Evolutionary conservation across 2,329 filamentous ascomycete genomes (phyloP), one percentile per base, ranked within the genome.

Genomic region (Proliferodiscus dingleyae): DNA sequence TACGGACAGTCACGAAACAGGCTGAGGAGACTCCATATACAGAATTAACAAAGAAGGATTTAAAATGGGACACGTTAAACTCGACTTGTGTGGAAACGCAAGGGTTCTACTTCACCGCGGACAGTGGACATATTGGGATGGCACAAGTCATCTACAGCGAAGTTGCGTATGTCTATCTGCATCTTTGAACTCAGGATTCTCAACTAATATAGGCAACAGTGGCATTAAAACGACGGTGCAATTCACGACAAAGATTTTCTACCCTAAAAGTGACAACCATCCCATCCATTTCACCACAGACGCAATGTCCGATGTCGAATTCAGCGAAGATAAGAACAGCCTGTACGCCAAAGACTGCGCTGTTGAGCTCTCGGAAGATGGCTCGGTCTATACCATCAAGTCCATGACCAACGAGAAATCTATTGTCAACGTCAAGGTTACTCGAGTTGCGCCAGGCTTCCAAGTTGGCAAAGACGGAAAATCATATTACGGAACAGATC

Each of bases 61-160:
- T 95, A 62, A 86, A 83, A 72, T 98, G 93, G 93, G 71, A 74
- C 60, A 80, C 77, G 21, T 78, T 89, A 73, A 84, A 89, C 56
- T 85, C 82, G 61, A 97, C 93, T 53, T 86, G 79, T 62, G 93
- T 97, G 58, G 93, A 98, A 75, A 96, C 89, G 23, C 86, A 96
- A 72, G 89, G 79, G 52, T 98, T 96, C 72, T 98, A 98, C 72
- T 71, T 96, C 62, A 83, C 83, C 68, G 75, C 85, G 45, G 87
- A 95, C 52, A 80, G 73, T 49, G 93, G 93, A 41, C 76, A 83
- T 53, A 68, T 90, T 54, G 87, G 78, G 43, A 79, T 95, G 68
- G 81, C 80, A 50, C 93, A 98, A 75, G 78, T 97, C 69, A 95
- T 98, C 66, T 95, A 97, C 75, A 97, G 87, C 74, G 96, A 95